These are phyloP conservation scores for Micractinium sp. DNA, from an alignment of 139 green algal genomes.

Conservation along the genomic window DNA sequence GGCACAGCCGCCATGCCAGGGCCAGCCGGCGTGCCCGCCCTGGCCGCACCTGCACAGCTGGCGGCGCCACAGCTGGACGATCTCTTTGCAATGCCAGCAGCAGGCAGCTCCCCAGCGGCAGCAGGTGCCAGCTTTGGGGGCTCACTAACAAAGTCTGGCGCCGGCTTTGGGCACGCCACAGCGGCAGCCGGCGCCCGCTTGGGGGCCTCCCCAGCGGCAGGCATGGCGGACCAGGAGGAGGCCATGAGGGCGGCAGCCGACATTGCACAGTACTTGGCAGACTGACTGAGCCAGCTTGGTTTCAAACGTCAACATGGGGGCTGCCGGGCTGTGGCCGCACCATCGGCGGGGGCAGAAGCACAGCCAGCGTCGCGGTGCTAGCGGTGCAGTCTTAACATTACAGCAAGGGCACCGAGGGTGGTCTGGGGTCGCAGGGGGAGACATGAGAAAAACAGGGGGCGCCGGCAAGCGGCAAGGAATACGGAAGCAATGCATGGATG, in stretches of 20 bases:
- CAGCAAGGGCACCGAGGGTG: background rate
- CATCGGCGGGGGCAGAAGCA: background rate
- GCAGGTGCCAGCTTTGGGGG: background rate
- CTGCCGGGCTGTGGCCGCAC: too few relatives aligned
- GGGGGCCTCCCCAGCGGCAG: background rate
- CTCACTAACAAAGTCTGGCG: too few relatives aligned
- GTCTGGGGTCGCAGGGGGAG: too few relatives aligned
- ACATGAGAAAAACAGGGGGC: background rate
- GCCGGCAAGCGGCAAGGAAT: background rate
- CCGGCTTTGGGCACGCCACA: background rate
- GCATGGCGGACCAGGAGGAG: background rate
- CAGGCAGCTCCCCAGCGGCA: background rate
- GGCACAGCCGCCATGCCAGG: too few relatives aligned
- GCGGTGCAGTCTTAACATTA: background rate
- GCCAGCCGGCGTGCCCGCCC: background rate
- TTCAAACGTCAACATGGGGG: too few relatives aligned
- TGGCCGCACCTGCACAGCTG: background rate
- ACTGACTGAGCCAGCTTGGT: background rate
- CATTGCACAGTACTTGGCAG: background rate
- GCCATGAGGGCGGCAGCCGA: conserved; percentile 3
- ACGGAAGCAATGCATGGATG: background rate
- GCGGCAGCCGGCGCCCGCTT: background rate
- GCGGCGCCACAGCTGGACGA: background rate
- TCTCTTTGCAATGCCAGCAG: background rate
- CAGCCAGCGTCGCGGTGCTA: background rate